Base-by-base conservation (phyloP, 176 grass and related monocot species). In the Cenchrus fungigraminus region DNA sequence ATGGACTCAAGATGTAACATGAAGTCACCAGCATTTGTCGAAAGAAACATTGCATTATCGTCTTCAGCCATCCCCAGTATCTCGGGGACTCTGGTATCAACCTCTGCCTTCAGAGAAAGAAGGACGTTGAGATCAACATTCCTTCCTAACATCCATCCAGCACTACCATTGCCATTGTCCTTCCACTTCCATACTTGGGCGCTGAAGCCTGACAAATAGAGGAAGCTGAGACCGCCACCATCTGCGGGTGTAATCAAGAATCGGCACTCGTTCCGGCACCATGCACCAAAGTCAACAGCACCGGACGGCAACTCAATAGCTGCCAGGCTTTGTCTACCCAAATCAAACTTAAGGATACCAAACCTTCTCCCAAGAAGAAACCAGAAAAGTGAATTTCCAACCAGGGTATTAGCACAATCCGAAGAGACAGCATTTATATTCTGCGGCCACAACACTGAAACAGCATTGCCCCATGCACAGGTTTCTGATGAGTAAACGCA, bases 401-500 rank as follows among this genome's bases (percentile, higher is more conserved):
- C 50, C 12, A 45, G 3, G 34, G 65, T 57, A 12, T 1, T 9
- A 0, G 65, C 12, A 20, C 53, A n/a, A 0, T 17, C 3, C 13
- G 12, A 7, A 37, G 29, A 6, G 31, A 65, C 5, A 65, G 6
- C 10, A 14, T 1, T 13, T 1, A 11, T 61, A 11, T 9, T 19
- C 7, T 61, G 28, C 28, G 25, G 25, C 62, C 10, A 66, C 4
- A 6, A 1, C 1, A 31, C 4, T 73, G 69, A 63, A 45, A 73
- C 32, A 25, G 32, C 29, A 37, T 64, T 12, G 16, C 69, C 58
- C 81, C 69, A 73, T 52, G 31, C 5, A 45, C 43, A 4, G 15
- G 69, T 64, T 29, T 50, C 68, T 8, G 81, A 83, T 46, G 69
- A 73, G 69, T 83, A 83, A 10, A 83, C 0, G 81, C 56, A 37